These are phyloP conservation scores for Populus hybrid DNA, from an alignment of 441 rosid genomes.

Conservation along the genomic window DNA sequence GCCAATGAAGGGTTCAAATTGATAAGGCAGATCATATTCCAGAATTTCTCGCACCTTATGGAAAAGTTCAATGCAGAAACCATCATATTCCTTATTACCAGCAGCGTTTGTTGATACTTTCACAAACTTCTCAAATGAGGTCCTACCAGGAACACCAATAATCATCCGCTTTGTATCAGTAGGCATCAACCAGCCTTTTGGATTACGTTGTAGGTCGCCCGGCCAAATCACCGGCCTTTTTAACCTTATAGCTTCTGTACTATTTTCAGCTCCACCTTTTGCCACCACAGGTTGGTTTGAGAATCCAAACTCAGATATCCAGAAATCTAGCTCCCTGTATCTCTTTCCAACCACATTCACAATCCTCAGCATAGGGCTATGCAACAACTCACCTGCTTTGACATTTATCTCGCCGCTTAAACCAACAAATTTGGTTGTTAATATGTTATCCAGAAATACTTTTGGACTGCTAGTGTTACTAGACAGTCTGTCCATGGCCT, in stretches of 20 bases:
- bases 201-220: slow-evolving; percentile 21
- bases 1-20: slow-evolving; percentile 28
- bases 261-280: neutral
- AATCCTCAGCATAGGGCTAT: slow-evolving; percentile 9
- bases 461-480: neutral
- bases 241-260: neutral
- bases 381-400: slow-evolving; percentile 15
- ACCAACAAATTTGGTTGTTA: slow-evolving; percentile 20
- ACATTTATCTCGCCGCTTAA: slow-evolving; percentile 34
- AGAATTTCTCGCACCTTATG: slow-evolving; percentile 10
- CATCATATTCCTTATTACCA: slow-evolving; percentile 20
- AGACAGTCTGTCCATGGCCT: slow-evolving; percentile 10
- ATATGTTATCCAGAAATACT: slow-evolving; percentile 15
- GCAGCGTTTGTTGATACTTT: slow-evolving; percentile 22
- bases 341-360: slow-evolving; percentile 32
- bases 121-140: slow-evolving; percentile 42
- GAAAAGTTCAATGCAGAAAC: slow-evolving; percentile 52
- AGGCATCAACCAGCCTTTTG: slow-evolving; percentile 48
- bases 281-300: neutral
- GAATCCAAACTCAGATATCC: slow-evolving; percentile 32
- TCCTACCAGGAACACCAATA: slow-evolving; percentile 49
- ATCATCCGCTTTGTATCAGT: slow-evolving; percentile 22
- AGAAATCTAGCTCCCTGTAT: slow-evolving; percentile 32
- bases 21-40: slow-evolving; percentile 24
- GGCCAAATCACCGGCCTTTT: slow-evolving; percentile 36